These are phyloP conservation scores for Schizothecium vesticola DNA, from an alignment of 495 filamentous ascomycete species.

Conservation along the genomic window DNA sequence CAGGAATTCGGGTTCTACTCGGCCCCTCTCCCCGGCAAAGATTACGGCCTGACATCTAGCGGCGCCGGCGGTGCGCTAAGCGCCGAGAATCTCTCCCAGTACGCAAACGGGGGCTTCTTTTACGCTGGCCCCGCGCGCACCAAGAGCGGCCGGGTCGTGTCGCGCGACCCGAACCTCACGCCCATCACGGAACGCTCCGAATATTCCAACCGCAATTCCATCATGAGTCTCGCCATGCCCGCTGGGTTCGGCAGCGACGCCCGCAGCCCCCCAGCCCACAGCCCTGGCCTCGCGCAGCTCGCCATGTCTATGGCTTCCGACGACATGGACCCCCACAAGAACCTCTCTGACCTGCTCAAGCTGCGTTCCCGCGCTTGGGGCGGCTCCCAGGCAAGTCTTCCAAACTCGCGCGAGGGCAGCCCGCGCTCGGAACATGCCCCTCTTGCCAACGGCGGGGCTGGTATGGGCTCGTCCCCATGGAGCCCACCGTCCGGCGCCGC, in stretches of 20 bases:
- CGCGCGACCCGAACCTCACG: slow-evolving; percentile 83
- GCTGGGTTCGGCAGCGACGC: slow-evolving; percentile 39
- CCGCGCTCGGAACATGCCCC: slow-evolving; percentile 39
- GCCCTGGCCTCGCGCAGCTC: slow-evolving; percentile 66
- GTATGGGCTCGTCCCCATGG: slow-evolving; percentile 23
- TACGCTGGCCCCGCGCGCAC: slow-evolving; percentile 60
- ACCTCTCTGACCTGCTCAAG: slow-evolving; percentile 63
- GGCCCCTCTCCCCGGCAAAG: slow-evolving; percentile 41
- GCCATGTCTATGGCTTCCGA: slow-evolving; percentile 60
- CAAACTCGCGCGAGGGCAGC: slow-evolving; percentile 55
- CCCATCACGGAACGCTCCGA: slow-evolving; percentile 96
- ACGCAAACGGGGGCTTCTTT: slow-evolving; percentile 86
- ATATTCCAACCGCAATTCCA: slow-evolving; percentile 88
- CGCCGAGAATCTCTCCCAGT: slow-evolving; percentile 45
- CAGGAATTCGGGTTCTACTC: slow-evolving; percentile 98
- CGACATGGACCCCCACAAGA: slow-evolving; percentile 50
- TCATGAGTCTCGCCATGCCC: slow-evolving; percentile 66
- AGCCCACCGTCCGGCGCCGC: background rate
- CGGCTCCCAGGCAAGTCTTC: slow-evolving; percentile 67
- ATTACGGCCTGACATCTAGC: slow-evolving; percentile 3
- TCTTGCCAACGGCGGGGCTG: slow-evolving; percentile 12
- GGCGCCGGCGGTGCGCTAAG: slow-evolving; percentile 26
- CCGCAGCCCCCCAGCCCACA: slow-evolving; percentile 18
- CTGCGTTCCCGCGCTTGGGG: slow-evolving; percentile 73
- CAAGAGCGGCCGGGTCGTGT: slow-evolving; percentile 63